phyloP scores from a whole-genome alignment of 169 alveolate species.

The Cryptosporidium sp. region DNA sequence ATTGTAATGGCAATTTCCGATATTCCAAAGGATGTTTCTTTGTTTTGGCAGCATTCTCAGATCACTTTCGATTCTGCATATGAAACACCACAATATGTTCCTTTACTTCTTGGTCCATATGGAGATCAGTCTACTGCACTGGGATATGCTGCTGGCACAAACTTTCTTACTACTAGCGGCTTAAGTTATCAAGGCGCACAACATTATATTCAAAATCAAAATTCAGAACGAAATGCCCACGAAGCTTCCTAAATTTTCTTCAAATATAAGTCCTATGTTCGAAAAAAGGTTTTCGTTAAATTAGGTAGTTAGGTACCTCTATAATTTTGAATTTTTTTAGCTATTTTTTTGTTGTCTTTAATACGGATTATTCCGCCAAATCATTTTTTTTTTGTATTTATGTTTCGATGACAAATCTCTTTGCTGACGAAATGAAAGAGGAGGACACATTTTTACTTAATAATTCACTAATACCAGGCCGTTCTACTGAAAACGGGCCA shows the following conservation, averaged over 20 bases:
- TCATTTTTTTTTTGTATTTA: not conserved
- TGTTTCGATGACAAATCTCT: not conserved
- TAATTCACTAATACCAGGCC: not conserved
- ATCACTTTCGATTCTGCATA: not conserved
- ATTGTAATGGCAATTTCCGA: constrained; percentile 70
- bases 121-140: constrained; percentile 5
- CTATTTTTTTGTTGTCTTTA: not conserved
- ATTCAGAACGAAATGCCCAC: not conserved
- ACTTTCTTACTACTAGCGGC: not conserved
- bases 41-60: constrained; percentile 66
- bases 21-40: constrained; percentile 17
- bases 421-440: constrained; percentile 35
- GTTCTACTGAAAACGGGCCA: constrained; percentile 11
- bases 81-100: constrained; percentile 5
- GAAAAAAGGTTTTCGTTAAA: not conserved
- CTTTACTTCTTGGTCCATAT: constrained; percentile 53
- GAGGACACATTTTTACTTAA: constrained; percentile 4
- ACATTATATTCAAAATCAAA: not conserved
- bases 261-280: not conserved
- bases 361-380: not conserved
- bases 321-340: not conserved
- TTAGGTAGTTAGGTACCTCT: constrained; percentile 2
- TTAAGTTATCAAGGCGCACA: not conserved
- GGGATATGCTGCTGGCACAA: constrained; percentile 4
- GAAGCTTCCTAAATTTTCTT: not conserved